phyloP scores from a whole-genome alignment of 1,284 basidiomycete genomes.

The Irpex rosettiformis region DNA sequence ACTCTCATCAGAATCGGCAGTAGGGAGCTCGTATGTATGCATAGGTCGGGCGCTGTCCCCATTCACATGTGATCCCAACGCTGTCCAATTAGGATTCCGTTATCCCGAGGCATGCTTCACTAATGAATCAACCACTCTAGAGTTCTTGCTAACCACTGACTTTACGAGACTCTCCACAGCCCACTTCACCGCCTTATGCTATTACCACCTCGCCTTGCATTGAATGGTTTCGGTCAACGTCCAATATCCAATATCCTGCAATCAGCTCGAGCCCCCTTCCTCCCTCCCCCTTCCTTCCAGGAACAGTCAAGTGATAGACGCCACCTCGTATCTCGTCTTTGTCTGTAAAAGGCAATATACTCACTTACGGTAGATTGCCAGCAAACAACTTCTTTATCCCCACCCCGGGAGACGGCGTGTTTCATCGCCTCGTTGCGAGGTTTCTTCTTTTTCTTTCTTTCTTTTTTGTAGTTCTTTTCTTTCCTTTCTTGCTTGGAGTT shows the following conservation, averaged over 20 bases:
- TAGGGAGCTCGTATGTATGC: not conserved
- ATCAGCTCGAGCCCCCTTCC: no score
- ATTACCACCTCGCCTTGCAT: no score
- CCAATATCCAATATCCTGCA: no score
- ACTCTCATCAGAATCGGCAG: not conserved
- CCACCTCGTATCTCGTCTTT: not conserved
- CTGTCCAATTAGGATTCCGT: not conserved
- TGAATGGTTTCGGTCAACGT: no score
- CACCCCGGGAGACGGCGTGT: not conserved
- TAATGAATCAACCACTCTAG: not conserved
- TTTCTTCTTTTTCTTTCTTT: not conserved
- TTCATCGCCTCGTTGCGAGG: not conserved
- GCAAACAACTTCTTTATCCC: not conserved
- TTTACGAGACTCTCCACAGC: not conserved
- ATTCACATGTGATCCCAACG: not conserved
- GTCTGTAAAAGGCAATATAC: not conserved
- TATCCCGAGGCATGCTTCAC: not conserved
- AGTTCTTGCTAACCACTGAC: not conserved
- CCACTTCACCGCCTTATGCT: not conserved
- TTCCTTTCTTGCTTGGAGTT: not conserved
- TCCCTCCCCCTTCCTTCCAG: no score
- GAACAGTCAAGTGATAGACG: not conserved
- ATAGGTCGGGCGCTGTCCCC: no score
- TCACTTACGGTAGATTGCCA: not conserved
- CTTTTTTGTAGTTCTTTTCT: not conserved